These are phyloP conservation scores for Magnolia changhungtana DNA, from an alignment of 164 flowering plant genomes.

Conservation along the genomic window DNA sequence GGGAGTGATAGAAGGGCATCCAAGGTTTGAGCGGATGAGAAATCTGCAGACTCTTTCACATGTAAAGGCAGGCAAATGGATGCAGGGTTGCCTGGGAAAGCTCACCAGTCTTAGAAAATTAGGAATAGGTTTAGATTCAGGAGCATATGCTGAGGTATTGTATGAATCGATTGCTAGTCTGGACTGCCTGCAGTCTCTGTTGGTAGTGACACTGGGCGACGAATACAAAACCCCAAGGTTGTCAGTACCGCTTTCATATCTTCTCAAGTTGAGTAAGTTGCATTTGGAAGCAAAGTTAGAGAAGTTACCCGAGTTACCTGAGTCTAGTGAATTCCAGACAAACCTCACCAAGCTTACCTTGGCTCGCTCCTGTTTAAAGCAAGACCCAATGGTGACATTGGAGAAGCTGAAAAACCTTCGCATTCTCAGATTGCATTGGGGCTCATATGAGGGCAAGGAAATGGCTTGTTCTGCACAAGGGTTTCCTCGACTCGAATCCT, in stretches of 20 bases:
- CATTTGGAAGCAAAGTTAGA: background rate
- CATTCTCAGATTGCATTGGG: background rate
- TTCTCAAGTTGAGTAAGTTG: no score
- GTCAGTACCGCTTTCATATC: no score
- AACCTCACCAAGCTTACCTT: background rate
- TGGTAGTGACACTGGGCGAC: background rate
- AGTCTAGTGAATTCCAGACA: background rate
- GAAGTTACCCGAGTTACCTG: background rate
- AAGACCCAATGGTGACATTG: background rate
- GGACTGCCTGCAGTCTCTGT: background rate
- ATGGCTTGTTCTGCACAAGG: background rate
- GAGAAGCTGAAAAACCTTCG: background rate
- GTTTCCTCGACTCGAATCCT: conserved; percentile 19
- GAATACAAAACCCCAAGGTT: no score
- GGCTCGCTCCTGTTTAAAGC: background rate
- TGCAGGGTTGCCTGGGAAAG: background rate
- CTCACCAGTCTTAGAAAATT: conserved; percentile 1
- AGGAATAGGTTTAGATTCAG: background rate
- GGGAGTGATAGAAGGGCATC: background rate
- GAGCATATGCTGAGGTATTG: background rate
- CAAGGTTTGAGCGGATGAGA: background rate
- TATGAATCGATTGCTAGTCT: background rate
- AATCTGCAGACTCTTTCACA: background rate
- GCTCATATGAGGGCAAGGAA: conserved; percentile 8
- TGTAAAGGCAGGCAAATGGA: background rate